phyloP scores from a whole-genome alignment of 2,329 filamentous ascomycete genomes.

The Aspergillus pseudoviridinutans region DNA sequence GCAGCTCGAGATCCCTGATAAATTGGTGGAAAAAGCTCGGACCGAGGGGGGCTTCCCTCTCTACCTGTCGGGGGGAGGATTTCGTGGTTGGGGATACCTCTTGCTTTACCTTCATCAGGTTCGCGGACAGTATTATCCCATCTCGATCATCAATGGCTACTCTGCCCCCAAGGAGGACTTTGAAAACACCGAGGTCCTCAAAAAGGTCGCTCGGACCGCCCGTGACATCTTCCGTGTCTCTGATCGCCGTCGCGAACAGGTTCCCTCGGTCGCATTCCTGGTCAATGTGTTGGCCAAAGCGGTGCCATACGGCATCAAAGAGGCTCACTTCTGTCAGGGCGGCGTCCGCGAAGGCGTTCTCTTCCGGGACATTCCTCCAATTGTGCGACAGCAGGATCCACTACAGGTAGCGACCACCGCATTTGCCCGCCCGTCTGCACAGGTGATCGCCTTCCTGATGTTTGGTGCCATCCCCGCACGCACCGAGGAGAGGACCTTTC shows the following conservation, averaged over 20 bases:
- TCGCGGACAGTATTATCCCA: slow-evolving; percentile 63
- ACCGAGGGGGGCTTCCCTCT: slow-evolving; percentile 57
- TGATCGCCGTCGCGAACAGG: slow-evolving; percentile 70
- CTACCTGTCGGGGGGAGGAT: slow-evolving; percentile 83
- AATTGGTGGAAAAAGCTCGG: slow-evolving; percentile 44
- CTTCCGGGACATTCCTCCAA: slow-evolving; percentile 57
- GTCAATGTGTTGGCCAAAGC: slow-evolving; percentile 66
- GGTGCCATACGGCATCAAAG: slow-evolving; percentile 62
- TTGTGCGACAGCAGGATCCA: slow-evolving; percentile 62
- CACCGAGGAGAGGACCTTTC: slow-evolving; percentile 17
- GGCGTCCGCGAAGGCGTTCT: slow-evolving; percentile 82
- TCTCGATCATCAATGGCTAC: slow-evolving; percentile 76
- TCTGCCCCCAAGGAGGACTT: slow-evolving; percentile 46
- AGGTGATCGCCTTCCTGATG: slow-evolving; percentile 47
- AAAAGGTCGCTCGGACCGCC: slow-evolving; percentile 24
- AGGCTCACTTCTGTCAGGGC: slow-evolving; percentile 77
- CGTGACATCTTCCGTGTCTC: slow-evolving; percentile 65
- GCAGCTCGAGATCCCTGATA: slow-evolving; percentile 53
- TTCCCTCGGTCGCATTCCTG: slow-evolving; percentile 75
- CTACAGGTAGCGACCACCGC: slow-evolving; percentile 57
- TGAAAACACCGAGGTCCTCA: slow-evolving; percentile 22
- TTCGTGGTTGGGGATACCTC: slow-evolving; percentile 83
- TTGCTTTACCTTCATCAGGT: slow-evolving; percentile 72
- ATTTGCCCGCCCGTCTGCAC: slow-evolving; percentile 46
- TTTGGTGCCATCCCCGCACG: slow-evolving; percentile 43